Base-by-base conservation (phyloP, 495 filamentous ascomycete genomes). In the Articulospora tetracladia region DNA sequence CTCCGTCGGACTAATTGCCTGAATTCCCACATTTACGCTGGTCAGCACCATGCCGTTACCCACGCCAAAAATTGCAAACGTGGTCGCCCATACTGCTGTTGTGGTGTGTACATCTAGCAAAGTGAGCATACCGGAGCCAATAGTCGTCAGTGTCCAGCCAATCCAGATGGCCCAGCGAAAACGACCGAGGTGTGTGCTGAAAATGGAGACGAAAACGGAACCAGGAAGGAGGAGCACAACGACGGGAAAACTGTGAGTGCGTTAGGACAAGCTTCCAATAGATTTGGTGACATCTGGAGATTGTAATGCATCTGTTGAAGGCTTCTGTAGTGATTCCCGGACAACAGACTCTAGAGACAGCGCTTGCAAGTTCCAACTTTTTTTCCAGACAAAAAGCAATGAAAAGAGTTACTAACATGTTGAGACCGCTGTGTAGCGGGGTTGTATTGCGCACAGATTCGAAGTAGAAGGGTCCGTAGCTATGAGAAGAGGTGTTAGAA, bases 211-310 rank as follows among this genome's bases (percentile, higher is more conserved):
- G 20, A 60, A 34, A 17, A 53, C 32, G 32, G 49, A 44, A 23
- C 49, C 34, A 2, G 58, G 58, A 1, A 54, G 34, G 30, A 59
- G 47, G 26, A 52, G 47, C 11, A 41, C 19, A 2, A 36, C 32
- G 15, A 24, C 27, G 20, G 53, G 32, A n/a, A 55, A 13, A 48
- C 84, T 80, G 0, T 81, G 73, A 3, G 74, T 69, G 56, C 80
- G 75, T 28, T 73, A 76, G 62, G 85, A 82, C 36, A 86, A 78
- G 12, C 80, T 82, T 63, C 85, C 77, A 61, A 83, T 87, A 70
- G 87, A 91, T n/a, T n/a, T n/a, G n/a, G n/a, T n/a, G n/a, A n/a
- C 1, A 91, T 69, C 0, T 86, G 78, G 27, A 87, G 63, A 39
- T 86, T 88, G 61, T n/a, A n/a, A n/a, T n/a, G n/a, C n/a, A n/a